Evolutionary conservation across 495 filamentous ascomycete genomes (phyloP).

Genomic region (Aspergillus indologenus): DNA sequence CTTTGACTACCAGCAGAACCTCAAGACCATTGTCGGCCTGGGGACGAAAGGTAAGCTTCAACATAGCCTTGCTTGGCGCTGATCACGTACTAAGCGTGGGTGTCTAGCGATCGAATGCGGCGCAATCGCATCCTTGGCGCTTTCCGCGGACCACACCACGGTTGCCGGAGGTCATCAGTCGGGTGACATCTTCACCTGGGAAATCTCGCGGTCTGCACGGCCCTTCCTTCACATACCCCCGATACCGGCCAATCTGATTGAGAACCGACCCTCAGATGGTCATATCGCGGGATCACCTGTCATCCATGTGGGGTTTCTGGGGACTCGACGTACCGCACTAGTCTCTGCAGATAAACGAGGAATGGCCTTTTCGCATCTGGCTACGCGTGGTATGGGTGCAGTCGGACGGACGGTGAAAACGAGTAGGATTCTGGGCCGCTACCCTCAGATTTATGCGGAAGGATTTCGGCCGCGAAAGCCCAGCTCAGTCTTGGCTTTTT

Average conservation of each 20-base stretch:
- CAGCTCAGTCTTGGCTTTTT: slow-evolving; percentile 91
- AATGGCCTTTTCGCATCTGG: slow-evolving; percentile 97
- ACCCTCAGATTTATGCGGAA: slow-evolving; percentile 60
- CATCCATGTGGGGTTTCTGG: slow-evolving; percentile 91
- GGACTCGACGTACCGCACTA: slow-evolving; percentile 90
- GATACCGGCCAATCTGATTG: slow-evolving; percentile 60
- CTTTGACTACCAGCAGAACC: slow-evolving; percentile 94
- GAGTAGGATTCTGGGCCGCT: slow-evolving; percentile 85
- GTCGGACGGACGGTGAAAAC: slow-evolving; percentile 84
- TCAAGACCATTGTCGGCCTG: slow-evolving; percentile 90
- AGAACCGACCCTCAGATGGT: slow-evolving; percentile 68
- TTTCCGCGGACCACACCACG: slow-evolving; percentile 91
- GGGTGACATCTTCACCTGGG: slow-evolving; percentile 96
- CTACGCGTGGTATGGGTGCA: slow-evolving; percentile 83
- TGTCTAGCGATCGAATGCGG: slow-evolving; percentile 81
- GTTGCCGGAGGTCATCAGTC: slow-evolving; percentile 85
- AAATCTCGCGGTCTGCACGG: slow-evolving; percentile 71
- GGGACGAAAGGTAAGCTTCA: slow-evolving; percentile 76
- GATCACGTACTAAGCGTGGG: slow-evolving; percentile 2
- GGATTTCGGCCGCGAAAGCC: slow-evolving; percentile 73
- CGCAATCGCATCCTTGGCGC: slow-evolving; percentile 77
- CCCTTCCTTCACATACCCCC: slow-evolving; percentile 89
- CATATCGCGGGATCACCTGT: slow-evolving; percentile 74
- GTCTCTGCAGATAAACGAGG: slow-evolving; percentile 94
- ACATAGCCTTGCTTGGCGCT: background rate